phyloP scores from a whole-genome alignment of 306 rosid species.

The Rosa chinensis region DNA sequence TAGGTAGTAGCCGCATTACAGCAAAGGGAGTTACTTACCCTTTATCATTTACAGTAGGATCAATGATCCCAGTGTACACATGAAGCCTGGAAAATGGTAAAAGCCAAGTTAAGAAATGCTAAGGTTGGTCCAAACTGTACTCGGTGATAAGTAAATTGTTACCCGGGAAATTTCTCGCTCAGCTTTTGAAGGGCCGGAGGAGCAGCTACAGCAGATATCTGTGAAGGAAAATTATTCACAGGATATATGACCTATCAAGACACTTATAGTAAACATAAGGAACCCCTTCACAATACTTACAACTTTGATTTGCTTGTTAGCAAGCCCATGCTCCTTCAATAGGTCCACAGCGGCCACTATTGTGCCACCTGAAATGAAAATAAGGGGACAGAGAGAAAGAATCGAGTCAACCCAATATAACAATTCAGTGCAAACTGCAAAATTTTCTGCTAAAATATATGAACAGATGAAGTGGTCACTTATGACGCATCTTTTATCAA shows the following conservation, averaged over 20 bases:
- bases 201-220: conserved; percentile 91
- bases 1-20: not conserved
- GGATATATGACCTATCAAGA: not conserved
- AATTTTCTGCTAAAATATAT: not conserved
- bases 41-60: conserved; percentile 76
- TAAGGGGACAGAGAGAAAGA: not conserved
- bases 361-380: conserved; percentile 72
- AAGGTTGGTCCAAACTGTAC: conserved; percentile 12
- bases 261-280: not conserved
- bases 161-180: conserved; percentile 94
- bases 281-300: conserved; percentile 38
- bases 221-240: conserved; percentile 18
- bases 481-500: not conserved
- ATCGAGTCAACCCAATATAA: not conserved
- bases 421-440: not conserved
- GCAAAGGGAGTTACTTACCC: conserved; percentile 53
- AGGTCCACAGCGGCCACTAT: conserved; percentile 73
- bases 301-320: conserved; percentile 81
- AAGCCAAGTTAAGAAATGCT: conserved; percentile 14
- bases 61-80: conserved; percentile 85
- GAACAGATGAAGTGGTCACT: not conserved
- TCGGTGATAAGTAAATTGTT: conserved; percentile 17
- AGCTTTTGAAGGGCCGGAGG: conserved; percentile 97
- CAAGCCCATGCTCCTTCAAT: conserved; percentile 70
- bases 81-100: conserved; percentile 59